Base-by-base conservation (phyloP, 139 green algal genomes). In the Chlorella ohadii region DNA sequence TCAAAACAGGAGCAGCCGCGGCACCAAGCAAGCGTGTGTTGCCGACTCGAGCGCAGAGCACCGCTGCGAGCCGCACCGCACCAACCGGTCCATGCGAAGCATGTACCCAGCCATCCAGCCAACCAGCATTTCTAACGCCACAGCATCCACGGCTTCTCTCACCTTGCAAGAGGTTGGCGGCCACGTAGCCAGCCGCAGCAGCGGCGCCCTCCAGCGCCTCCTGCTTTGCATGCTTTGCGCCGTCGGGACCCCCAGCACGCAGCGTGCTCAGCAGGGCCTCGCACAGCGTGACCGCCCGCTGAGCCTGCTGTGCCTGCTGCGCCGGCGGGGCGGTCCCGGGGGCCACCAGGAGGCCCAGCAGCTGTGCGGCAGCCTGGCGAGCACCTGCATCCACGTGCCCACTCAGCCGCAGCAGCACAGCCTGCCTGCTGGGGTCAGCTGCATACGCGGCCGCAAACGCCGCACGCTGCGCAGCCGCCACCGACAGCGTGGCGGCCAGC, bases 341-440 rank as follows among this genome's bases (percentile, higher is more conserved):
- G 1, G 73, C 20, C 6, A 72, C 63, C 38, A 88, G 74, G 33
- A 91, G 85, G 56, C 91, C 93, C 41, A 95, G 71, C 72, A 97
- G 87, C 84, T 90, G 90, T 2, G 88, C 94, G 0, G 94, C 90
- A 2, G 87, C 75, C 33, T 85, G 68, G 3, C 94, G 77, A 5
- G 90, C 91, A 39, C 68, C 78, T 0, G 64, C 56, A 72, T 93
- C 88, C 36, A 78, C 89, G 84, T 97, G 94, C 15, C 71, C 65
- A 13, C 94, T 73, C 41, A 94, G 88, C 38, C 39, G 47, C 44
- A 85, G 84, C 36, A 97, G 87, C 84, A 94, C 94, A 36, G 85
- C 1, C 4, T 89, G 55, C 3, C 90, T 87, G 16, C 67, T 13
- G 44, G 34, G 39, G 87, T 75, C 56, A 41, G 11, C 57, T 4